phyloP scores from a whole-genome alignment of 1,139 yeast genomes.

The Nakaseomyces sp. region DNA sequence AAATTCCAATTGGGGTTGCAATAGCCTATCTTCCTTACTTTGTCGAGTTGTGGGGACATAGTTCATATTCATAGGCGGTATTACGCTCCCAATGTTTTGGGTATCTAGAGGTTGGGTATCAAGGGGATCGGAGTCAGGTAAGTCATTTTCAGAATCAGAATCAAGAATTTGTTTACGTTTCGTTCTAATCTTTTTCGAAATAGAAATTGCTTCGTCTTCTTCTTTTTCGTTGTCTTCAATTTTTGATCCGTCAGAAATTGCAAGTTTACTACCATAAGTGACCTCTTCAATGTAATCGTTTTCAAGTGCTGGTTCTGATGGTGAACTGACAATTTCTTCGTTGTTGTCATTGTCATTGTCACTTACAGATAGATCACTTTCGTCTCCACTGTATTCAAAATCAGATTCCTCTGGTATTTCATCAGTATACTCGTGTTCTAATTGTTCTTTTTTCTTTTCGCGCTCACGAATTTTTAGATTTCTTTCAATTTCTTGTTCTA shows the following conservation, averaged over 20 bases:
- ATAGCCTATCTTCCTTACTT: neutral
- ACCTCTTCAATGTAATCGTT: slow-evolving; percentile 2
- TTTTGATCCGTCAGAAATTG: neutral
- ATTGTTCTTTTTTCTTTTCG: slow-evolving; percentile 39
- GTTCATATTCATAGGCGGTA: neutral
- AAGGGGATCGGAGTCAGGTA: neutral
- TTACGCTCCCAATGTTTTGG: neutral
- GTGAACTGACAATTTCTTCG: slow-evolving; percentile 8
- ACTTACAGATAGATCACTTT: slow-evolving; percentile 21
- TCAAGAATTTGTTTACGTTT: neutral
- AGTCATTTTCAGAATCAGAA: neutral
- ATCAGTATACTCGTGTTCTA: slow-evolving; percentile 15
- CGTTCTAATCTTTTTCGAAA: neutral
- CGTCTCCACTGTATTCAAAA: slow-evolving; percentile 29
- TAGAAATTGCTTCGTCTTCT: neutral
- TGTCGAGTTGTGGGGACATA: neutral
- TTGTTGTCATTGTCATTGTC: slow-evolving; percentile 19
- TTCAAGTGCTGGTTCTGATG: neutral
- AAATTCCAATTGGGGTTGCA: neutral
- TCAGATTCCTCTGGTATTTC: slow-evolving; percentile 19
- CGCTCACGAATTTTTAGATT: slow-evolving; percentile 43
- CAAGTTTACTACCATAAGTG: neutral
- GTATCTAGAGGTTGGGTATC: neutral
- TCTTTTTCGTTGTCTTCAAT: neutral
- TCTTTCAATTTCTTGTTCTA: slow-evolving; percentile 56